Conservation (phyloP, 345 rosid species). For the Ceriops zippeliana region DNA sequence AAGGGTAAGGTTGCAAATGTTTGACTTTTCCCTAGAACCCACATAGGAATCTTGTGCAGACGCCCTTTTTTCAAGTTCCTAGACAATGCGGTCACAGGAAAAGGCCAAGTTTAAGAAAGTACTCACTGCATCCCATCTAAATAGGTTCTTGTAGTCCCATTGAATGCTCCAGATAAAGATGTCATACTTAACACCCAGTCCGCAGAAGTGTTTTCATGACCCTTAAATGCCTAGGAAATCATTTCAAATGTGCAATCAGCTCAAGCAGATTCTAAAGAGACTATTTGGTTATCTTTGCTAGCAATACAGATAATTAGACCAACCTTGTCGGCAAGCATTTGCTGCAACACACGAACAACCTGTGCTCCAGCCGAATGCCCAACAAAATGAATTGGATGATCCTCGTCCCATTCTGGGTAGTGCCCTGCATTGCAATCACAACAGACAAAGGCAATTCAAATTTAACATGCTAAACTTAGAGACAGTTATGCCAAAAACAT, state of each 20-base stretch:
- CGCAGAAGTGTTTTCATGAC: slow-evolving; percentile 76
- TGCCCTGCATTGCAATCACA: slow-evolving; percentile 49
- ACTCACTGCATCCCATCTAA: slow-evolving; percentile 93
- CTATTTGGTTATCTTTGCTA: background rate
- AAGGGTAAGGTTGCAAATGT: no score
- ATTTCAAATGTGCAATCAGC: slow-evolving; percentile 12
- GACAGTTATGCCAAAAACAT: background rate
- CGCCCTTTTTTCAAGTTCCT: background rate
- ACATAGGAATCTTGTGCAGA: no score
- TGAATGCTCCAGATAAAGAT: slow-evolving; percentile 90
- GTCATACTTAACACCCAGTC: slow-evolving; percentile 94
- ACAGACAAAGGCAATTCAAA: slow-evolving; percentile 10
- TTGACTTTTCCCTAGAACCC: no score
- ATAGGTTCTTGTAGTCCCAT: slow-evolving; percentile 89
- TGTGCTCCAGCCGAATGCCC: slow-evolving; percentile 99
- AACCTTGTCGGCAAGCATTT: slow-evolving; percentile 97
- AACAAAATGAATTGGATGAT: slow-evolving; percentile 93
- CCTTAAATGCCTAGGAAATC: slow-evolving; percentile 60
- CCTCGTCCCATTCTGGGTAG: slow-evolving; percentile 89
- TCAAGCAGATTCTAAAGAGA: background rate
- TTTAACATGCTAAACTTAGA: slow-evolving; percentile 4
- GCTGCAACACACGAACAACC: slow-evolving; percentile 96
- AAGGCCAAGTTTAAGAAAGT: slow-evolving; percentile 12
- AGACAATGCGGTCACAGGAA: background rate
- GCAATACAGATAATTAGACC: slow-evolving; percentile 11